phyloP scores from a whole-genome alignment of 352 stramenopile genomes.

The Pelagophyceae sp. region DNA sequence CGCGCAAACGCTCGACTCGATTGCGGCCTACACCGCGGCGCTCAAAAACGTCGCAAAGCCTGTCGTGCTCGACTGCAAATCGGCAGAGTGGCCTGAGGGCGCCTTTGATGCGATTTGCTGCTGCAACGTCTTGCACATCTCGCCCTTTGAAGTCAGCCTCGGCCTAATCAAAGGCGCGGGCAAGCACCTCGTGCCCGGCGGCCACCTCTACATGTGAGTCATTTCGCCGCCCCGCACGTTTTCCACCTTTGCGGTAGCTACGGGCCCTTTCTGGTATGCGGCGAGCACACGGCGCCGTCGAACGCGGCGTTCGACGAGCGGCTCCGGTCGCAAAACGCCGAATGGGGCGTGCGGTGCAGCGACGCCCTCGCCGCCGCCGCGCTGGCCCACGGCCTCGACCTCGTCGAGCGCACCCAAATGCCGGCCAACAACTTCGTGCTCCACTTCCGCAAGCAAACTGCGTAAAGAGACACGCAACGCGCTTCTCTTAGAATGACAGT shows the following conservation, averaged over 20 bases:
- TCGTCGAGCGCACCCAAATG: background rate
- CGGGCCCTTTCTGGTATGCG: background rate
- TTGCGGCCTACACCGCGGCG: background rate
- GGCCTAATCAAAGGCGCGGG: background rate
- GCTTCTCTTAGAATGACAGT: no score
- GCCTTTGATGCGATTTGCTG: background rate
- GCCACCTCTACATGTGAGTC: no score
- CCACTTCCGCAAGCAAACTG: no score
- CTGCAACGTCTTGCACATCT: background rate
- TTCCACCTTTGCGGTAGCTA: background rate
- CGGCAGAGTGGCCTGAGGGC: background rate
- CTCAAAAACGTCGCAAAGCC: background rate
- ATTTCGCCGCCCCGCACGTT: background rate
- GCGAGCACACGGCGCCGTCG: background rate
- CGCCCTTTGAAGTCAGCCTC: background rate
- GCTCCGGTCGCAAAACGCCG: background rate
- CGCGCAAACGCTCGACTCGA: background rate
- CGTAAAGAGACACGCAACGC: no score
- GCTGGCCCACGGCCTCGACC: no score
- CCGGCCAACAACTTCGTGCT: background rate
- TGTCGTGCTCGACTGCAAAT: background rate
- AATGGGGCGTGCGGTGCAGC: background rate
- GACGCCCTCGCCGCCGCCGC: background rate
- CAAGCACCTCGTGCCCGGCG: no score
- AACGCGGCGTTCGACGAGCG: background rate